Percentiles rank a stretch among this genome's conserved stretches.
Conservation (phyloP, 176 grass and related monocot genomes). For the Cymbopogon citratus region DNA sequence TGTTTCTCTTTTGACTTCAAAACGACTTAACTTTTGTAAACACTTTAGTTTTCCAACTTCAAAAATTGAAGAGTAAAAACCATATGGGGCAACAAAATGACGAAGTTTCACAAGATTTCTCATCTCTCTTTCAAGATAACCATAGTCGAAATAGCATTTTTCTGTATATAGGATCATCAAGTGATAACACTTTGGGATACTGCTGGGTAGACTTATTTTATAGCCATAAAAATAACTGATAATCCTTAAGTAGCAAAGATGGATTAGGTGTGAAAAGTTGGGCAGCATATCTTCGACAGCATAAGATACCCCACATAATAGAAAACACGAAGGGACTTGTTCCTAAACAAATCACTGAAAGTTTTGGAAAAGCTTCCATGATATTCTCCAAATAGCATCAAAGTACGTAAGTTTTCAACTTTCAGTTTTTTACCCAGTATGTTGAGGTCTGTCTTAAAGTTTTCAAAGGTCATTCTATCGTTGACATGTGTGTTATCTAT, state of each 20-base stretch:
- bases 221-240: not conserved
- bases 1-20: not conserved
- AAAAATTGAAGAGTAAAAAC: not conserved
- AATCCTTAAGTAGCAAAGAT: conserved; percentile 21
- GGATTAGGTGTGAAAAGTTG: not conserved
- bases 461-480: not conserved
- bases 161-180: not conserved
- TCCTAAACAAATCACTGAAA: not conserved
- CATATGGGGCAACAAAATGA: not conserved
- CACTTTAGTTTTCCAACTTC: not conserved
- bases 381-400: conserved; percentile 14
- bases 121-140: not conserved
- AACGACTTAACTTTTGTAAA: not conserved
- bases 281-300: not conserved
- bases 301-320: not conserved
- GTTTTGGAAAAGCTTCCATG: not conserved
- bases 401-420: conserved; percentile 11
- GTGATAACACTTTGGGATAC: conserved; percentile 4
- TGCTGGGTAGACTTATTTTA: not conserved
- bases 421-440: not conserved
- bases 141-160: not conserved
- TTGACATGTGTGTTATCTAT: not conserved
- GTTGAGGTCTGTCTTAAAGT: not conserved
- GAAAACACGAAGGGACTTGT: not conserved
- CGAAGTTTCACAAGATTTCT: not conserved